These are phyloP conservation scores for Blastomyces silverae DNA, from an alignment of 2,329 filamentous ascomycete genomes.

Conservation along the genomic window DNA sequence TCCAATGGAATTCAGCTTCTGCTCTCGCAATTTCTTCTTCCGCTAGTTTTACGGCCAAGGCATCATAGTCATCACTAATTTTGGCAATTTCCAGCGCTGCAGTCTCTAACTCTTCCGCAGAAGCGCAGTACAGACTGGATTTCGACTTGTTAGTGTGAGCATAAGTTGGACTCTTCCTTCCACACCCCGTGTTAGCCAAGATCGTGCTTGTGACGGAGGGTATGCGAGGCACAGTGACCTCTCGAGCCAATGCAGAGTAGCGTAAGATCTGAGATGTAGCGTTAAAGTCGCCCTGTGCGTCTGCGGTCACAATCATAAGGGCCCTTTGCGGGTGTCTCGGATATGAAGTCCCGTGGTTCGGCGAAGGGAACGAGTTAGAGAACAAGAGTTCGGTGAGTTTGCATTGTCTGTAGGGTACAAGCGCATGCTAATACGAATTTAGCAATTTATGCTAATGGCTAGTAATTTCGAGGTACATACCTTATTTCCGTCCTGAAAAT, in stretches of 20 bases:
- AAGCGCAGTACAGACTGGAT: constrained; percentile 36
- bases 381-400: constrained; percentile 80
- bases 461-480: constrained; percentile 40
- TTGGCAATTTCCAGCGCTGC: constrained; percentile 74
- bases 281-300: constrained; percentile 89
- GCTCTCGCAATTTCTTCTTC: constrained; percentile 64
- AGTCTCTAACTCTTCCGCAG: constrained; percentile 66
- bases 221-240: constrained; percentile 84
- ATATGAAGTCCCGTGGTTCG: constrained; percentile 44
- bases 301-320: constrained; percentile 93
- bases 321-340: constrained; percentile 63
- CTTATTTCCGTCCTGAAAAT: constrained; percentile 65
- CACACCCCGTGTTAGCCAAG: constrained; percentile 33
- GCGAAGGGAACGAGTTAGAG: constrained; percentile 75
- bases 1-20: constrained; percentile 66
- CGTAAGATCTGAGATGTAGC: constrained; percentile 92
- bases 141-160: constrained; percentile 32
- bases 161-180: constrained; percentile 18
- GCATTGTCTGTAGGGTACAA: constrained; percentile 75
- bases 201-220: constrained; percentile 75
- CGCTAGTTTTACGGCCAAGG: constrained; percentile 61
- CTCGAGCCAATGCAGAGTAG: constrained; percentile 85
- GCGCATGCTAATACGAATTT: constrained; percentile 49
- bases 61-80: constrained; percentile 70
- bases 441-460: background rate